These are phyloP conservation scores for Neoboletus brunneissimus DNA, from an alignment of 768 basidiomycete species.

Conservation along the genomic window DNA sequence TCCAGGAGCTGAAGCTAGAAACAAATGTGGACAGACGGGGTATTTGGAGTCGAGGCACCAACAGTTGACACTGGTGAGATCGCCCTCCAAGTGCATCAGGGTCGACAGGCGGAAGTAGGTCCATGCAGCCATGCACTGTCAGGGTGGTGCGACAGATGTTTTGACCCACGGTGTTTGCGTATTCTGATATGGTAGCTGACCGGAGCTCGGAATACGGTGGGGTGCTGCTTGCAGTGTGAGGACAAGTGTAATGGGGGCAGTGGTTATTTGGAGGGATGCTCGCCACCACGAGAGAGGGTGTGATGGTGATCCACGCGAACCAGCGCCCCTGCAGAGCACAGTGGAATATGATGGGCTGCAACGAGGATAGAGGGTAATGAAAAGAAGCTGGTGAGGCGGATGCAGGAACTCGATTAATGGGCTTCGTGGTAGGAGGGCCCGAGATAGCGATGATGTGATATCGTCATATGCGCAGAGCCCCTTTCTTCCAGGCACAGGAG, in stretches of 20 bases:
- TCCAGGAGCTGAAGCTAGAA: neutral
- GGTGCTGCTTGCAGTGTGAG: neutral
- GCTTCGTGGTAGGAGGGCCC: neutral
- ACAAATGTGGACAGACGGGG: neutral
- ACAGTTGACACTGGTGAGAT: neutral
- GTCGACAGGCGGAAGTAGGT: neutral
- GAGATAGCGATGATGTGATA: slow-evolving; percentile 5
- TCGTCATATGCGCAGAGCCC: neutral
- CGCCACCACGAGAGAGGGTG: neutral
- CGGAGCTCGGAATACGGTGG: neutral
- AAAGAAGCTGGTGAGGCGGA: neutral
- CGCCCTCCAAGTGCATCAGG: neutral
- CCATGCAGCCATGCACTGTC: neutral
- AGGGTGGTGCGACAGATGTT: neutral
- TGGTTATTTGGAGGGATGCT: neutral
- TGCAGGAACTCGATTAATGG: neutral
- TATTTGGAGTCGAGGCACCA: slow-evolving; percentile 4
- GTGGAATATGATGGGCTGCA: neutral
- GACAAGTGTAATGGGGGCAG: slow-evolving; percentile 1
- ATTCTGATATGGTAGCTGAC: neutral
- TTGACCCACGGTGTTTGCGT: slow-evolving; percentile 4
- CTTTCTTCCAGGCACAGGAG: slow-evolving; percentile 8
- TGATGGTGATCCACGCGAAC: slow-evolving; percentile 14
- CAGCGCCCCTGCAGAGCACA: slow-evolving; percentile 2
- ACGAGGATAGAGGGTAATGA: slow-evolving; percentile 4